phyloP scores from a whole-genome alignment of 1,284 basidiomycete genomes.

The Albatrellus sp. region DNA sequence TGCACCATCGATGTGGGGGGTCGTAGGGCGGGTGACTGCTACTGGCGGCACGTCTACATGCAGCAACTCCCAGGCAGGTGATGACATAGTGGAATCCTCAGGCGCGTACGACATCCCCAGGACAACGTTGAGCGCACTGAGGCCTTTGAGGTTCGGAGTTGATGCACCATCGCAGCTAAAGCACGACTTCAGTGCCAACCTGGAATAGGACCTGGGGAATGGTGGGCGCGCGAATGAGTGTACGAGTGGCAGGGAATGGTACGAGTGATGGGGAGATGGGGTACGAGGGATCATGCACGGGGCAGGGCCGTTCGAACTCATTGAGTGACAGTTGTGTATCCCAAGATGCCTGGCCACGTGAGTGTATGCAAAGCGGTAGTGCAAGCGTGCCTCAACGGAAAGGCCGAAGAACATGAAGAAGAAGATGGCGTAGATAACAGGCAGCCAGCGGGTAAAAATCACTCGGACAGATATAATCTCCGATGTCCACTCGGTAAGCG shows the following conservation, averaged over 20 bases:
- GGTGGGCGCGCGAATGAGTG: neutral
- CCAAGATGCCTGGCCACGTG: slow-evolving; percentile 35
- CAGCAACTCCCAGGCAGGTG: slow-evolving; percentile 2
- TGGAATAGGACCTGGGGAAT: neutral
- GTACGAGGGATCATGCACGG: slow-evolving; percentile 1
- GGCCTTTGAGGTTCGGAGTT: slow-evolving; percentile 18
- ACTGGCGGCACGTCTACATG: no score
- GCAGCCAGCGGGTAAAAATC: slow-evolving; percentile 5
- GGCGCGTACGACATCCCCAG: slow-evolving; percentile 15
- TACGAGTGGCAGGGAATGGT: no score
- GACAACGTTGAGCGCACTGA: slow-evolving; percentile 10
- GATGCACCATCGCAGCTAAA: slow-evolving; percentile 13
- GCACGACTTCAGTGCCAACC: slow-evolving; percentile 11
- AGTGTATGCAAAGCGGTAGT: slow-evolving; percentile 35
- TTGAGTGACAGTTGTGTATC: slow-evolving; percentile 24
- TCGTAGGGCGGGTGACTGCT: no score
- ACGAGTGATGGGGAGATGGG: neutral
- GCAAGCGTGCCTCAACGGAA: slow-evolving; percentile 48
- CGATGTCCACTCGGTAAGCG: slow-evolving; percentile 10
- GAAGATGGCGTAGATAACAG: slow-evolving; percentile 15
- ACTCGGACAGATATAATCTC: neutral
- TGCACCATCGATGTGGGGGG: no score
- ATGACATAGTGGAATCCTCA: slow-evolving; percentile 10
- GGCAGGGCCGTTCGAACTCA: slow-evolving; percentile 3
- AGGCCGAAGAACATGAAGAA: slow-evolving; percentile 64